Base-by-base conservation (phyloP, 129 eudicot genomes). In the Flaveria robusta region DNA sequence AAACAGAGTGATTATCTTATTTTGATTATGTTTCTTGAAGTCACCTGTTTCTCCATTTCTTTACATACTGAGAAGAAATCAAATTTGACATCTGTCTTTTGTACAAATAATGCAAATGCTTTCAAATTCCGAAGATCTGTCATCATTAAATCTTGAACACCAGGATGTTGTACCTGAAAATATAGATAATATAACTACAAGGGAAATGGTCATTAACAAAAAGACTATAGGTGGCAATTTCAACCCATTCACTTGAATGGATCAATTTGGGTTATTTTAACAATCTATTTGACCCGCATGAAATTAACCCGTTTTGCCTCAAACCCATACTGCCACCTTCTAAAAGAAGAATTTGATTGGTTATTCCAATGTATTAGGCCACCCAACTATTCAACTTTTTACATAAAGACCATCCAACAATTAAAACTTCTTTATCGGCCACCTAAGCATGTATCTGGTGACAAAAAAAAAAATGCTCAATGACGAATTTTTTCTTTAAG, bases 41-140 rank as follows among this genome's bases (percentile, higher is more conserved):
- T 64, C 86, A 94, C 98, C 98, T 94, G 98, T 83, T 82, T 94
- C 83, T 91, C 98, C 97, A 94, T 91, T 84, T 94, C 98, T 86
- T 87, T 94, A 66, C 92, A 91, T 43, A 91, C 82, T 16, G 98
- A 94, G 79, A 62, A 91, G 19, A 94, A 85, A 87, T 94, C 98
- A 66, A 94, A 94, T 74, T 89, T 91, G 74, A 94, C 70, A 69
- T 94, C 98, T 29, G 96, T 91, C 84, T 91, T 94, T 78, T 94
- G 98, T 87, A 94, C 79, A 86, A 87, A 91, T 16, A 91, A 77
- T 12, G 98, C 97, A 72, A 94, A 91, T 79, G 96, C 96, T 87
- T 94, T 88, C 90, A 91, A 66, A 85, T 94, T 94, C 18, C 89
- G 87, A 67, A 94, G 81, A 86, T 91, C 98, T 12, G 98, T 94